Percentiles rank a stretch among this genome's conserved stretches.
Conservation (phyloP, 2,329 filamentous ascomycete species). For the Onygena corvina region DNA sequence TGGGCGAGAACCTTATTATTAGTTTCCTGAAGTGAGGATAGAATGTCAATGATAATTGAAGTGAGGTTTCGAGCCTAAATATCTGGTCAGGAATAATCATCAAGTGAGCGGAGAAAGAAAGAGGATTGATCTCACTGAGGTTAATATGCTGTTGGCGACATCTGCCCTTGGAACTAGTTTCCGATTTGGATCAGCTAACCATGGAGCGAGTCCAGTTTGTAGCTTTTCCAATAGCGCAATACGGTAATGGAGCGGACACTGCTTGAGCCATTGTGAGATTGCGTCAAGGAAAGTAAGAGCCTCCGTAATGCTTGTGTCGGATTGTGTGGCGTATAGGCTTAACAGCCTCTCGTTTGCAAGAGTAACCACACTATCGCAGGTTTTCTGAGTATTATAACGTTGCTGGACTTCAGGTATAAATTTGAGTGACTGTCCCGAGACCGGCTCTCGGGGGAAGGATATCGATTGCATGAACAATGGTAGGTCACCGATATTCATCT, state of each 20-base stretch:
- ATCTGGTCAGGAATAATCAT: conserved; percentile 17
- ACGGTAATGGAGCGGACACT: conserved; percentile 41
- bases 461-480: conserved; percentile 5
- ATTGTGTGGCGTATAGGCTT: conserved; percentile 42
- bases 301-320: conserved; percentile 29
- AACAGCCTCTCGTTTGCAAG: conserved; percentile 41
- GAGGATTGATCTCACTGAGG: conserved; percentile 29
- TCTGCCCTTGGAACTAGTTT: conserved; percentile 21
- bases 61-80: conserved; percentile 26
- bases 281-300: conserved; percentile 43
- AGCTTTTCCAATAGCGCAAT: conserved; percentile 46
- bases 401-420: background rate
- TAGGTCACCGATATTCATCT: background rate
- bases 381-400: background rate
- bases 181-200: conserved; percentile 25
- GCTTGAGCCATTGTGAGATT: conserved; percentile 42
- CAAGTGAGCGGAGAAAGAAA: background rate
- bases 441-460: conserved; percentile 7
- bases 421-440: background rate
- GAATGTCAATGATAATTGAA: conserved; percentile 22
- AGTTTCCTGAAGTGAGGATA: conserved; percentile 22
- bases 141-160: conserved; percentile 24
- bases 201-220: conserved; percentile 36
- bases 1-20: conserved; percentile 36
- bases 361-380: conserved; percentile 7